Evolutionary conservation across 441 rosid genomes (phyloP).

Genomic region (Adansonia madagascariensis): DNA sequence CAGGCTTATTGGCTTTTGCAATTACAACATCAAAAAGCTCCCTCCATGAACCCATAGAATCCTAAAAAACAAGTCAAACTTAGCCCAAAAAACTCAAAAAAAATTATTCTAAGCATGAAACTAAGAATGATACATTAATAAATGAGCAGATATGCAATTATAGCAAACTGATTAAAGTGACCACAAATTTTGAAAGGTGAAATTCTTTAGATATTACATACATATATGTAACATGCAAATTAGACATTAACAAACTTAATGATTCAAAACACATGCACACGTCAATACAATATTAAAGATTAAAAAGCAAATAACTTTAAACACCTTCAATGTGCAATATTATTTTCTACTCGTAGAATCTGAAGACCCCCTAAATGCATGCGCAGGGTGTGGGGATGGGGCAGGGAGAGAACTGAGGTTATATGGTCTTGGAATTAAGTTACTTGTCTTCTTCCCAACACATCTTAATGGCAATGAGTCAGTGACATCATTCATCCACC

Average conservation of each 20-base stretch:
- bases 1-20: slow-evolving; percentile 96
- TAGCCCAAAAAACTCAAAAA: background rate
- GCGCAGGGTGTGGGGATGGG: background rate
- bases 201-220: background rate
- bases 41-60: slow-evolving; percentile 81
- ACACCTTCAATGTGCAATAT: background rate
- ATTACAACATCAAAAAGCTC: slow-evolving; percentile 97
- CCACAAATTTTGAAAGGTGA: background rate
- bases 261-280: background rate
- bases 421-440: background rate
- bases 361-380: background rate
- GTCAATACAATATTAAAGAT: background rate
- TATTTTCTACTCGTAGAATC: background rate
- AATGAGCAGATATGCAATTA: slow-evolving; percentile 6
- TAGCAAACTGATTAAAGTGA: slow-evolving; percentile 3
- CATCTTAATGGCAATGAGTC: background rate
- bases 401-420: slow-evolving; percentile 8
- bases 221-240: background rate
- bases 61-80: slow-evolving; percentile 52
- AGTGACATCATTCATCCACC: background rate
- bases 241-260: background rate
- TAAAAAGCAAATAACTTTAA: background rate
- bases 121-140: background rate
- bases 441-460: background rate
- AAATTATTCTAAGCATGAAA: slow-evolving; percentile 15